phyloP scores from a whole-genome alignment of 2,329 filamentous ascomycete species.

The Colletotrichum liriopes region DNA sequence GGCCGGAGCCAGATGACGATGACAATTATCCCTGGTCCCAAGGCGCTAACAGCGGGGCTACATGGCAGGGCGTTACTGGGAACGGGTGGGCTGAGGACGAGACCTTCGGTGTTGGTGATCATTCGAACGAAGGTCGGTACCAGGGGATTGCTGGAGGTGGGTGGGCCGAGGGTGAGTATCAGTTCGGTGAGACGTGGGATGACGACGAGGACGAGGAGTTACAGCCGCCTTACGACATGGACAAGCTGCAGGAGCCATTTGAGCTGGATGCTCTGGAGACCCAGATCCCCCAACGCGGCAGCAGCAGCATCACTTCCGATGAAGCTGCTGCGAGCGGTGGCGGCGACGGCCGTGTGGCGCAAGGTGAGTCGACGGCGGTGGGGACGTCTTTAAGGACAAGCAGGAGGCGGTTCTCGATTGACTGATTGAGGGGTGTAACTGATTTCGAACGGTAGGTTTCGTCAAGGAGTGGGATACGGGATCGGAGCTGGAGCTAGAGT shows the following conservation, averaged over 20 bases:
- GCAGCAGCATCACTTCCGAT: not conserved
- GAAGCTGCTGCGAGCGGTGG: not conserved
- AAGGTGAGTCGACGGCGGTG: slow-evolving; percentile 11
- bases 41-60: not conserved
- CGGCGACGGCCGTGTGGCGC: not conserved
- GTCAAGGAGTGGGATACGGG: not conserved
- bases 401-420: not conserved
- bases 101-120: not conserved
- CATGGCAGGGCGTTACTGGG: not conserved
- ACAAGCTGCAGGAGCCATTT: not conserved
- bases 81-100: not conserved
- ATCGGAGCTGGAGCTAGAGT: not conserved
- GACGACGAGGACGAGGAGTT: not conserved
- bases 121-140: not conserved
- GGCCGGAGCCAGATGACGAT: not conserved
- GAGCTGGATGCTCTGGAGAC: not conserved
- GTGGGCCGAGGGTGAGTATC: not conserved
- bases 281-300: not conserved
- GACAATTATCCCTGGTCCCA: not conserved
- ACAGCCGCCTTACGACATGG: not conserved
- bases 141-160: not conserved
- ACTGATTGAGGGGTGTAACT: not conserved
- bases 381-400: not conserved
- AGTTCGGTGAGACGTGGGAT: not conserved
- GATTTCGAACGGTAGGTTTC: not conserved